Conservation (phyloP, 305 asterid genomes). For the Solanum hybrid region DNA sequence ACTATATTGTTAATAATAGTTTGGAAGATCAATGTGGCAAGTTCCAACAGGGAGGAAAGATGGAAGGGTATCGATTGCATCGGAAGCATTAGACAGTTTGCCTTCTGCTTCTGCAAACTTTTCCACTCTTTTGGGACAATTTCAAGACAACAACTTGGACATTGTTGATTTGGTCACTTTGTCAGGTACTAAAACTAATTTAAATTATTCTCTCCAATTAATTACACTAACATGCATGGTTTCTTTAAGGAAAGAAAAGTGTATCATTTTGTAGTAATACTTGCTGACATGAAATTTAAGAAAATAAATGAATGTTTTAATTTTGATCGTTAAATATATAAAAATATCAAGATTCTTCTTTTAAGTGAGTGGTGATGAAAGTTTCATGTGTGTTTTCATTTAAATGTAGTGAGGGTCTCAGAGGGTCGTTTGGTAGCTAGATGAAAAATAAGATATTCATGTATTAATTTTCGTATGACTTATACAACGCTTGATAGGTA, state of each 20-base stretch:
- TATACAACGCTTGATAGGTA: too few species aligned
- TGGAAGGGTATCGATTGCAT: slow-evolving; percentile 21
- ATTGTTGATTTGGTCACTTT: slow-evolving; percentile 27
- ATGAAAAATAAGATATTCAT: too few species aligned
- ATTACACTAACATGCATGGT: not conserved
- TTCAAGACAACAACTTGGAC: slow-evolving; percentile 17
- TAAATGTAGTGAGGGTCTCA: not conserved
- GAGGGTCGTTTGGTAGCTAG: not conserved
- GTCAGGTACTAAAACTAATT: slow-evolving; percentile 20
- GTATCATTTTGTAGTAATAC: not conserved
- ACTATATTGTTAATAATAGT: slow-evolving; percentile 7
- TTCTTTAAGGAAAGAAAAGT: not conserved
- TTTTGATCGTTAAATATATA: not conserved
- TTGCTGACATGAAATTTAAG: too few species aligned
- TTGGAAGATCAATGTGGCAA: slow-evolving; percentile 22
- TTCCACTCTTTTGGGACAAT: slow-evolving; percentile 14
- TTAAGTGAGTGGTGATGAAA: not conserved
- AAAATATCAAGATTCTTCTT: not conserved
- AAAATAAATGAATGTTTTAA: too few species aligned
- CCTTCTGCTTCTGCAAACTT: slow-evolving; percentile 31
- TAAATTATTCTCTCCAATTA: not conserved
- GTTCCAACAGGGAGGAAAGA: slow-evolving; percentile 34
- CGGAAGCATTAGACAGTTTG: slow-evolving; percentile 18
- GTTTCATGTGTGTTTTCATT: not conserved
- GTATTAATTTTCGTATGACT: too few species aligned